Evolutionary conservation across 2,329 filamentous ascomycete species (phyloP), one percentile per base, ranked within the genome.

Genomic region (Trichoderma harzianum): DNA sequence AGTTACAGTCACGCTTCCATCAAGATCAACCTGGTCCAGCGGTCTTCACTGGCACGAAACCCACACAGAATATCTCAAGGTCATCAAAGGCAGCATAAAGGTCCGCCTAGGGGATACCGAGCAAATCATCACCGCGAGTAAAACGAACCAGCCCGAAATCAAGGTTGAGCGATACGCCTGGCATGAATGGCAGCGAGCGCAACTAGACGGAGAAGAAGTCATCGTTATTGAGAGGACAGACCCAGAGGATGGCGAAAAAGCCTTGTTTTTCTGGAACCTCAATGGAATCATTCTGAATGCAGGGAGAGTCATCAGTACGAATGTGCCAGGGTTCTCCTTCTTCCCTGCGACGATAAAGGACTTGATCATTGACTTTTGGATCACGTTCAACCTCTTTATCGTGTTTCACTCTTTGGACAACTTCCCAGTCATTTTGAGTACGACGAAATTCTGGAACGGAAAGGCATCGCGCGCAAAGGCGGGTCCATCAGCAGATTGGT

Each of bases 261-360:
- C 82, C 2, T 72, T 85, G 0, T 87, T 87, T 76, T 87, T 87
- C 73, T 83, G 84, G 79, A 86, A 86, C 65, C 70, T 87, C 30
- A 86, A 86, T 55, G 82, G 82, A 0, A 76, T 84, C 3, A 78
- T 84, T 16, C 74, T 85, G 24, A 60, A 77, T 11, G 73, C 76
- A 1, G 74, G 74, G 1, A 72, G 58, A 18, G 18, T 75, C 2
- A 3, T 76, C 2, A 43, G 3, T 4, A 69, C 58, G 1, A 36
- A 68, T 18, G 57, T 67, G 1, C 63, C 62, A 1, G 0, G 74
- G 0, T 16, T 75, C 2, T 73, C 72, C 0, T 67, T 65, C 1
- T 58, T 73, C 2, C 76, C 76, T 0, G 30, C 62, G 1, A 32
- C 65, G 18, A 12, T 77, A 5, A 74, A 75, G 7, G 74, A 70